Conservation (phyloP, 495 filamentous ascomycete genomes). For the Lasiosphaeria hispida region DNA sequence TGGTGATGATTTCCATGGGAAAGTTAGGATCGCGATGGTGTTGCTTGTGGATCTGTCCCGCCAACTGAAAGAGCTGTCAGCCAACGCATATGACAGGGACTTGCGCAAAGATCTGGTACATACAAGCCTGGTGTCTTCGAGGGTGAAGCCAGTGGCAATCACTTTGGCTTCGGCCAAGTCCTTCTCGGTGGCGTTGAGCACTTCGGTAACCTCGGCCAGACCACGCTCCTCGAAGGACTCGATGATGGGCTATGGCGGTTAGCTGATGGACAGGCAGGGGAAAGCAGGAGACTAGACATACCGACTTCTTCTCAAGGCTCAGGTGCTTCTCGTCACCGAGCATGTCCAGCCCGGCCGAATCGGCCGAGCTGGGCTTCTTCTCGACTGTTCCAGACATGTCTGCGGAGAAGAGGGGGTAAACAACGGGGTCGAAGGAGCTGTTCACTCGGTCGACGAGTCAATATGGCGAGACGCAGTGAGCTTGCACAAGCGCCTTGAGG, state of each 20-base stretch:
- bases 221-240: conserved; percentile 12
- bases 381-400: conserved; percentile 15
- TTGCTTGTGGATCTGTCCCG: conserved; percentile 22
- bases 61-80: conserved; percentile 16
- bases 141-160: conserved; percentile 29
- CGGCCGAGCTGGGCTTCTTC: conserved; percentile 13
- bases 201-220: not conserved
- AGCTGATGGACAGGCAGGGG: not conserved
- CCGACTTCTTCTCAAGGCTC: conserved; percentile 16
- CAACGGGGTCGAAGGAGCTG: not conserved
- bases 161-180: conserved; percentile 36
- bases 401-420: conserved; percentile 4
- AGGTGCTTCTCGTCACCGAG: not conserved
- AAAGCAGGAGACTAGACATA: not conserved
- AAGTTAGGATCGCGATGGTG: conserved; percentile 39
- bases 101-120: not conserved
- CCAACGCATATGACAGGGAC: too few relatives aligned
- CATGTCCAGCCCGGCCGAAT: not conserved
- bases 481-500: not conserved
- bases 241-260: conserved; percentile 7
- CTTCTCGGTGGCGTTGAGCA: conserved; percentile 30
- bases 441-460: conserved; percentile 11
- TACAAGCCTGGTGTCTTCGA: conserved; percentile 30
- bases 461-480: not conserved
- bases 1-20: conserved; percentile 32